Evolutionary conservation across 306 rosid species (phyloP).

Genomic region (Elaeagnus macrophylla): DNA sequence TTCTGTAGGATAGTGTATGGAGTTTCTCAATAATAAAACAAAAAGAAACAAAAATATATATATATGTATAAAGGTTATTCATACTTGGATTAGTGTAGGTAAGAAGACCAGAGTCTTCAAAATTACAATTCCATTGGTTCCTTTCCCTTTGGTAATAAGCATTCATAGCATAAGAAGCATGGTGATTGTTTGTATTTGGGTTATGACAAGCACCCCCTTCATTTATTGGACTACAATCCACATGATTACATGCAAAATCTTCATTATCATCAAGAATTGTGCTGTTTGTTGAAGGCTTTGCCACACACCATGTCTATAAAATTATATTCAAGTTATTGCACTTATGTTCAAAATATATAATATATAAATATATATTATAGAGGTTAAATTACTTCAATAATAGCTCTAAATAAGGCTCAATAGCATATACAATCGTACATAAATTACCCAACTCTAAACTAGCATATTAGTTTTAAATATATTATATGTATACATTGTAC

Average conservation of each 20-base stretch:
- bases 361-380: too few species aligned
- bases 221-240: slow-evolving; percentile 10
- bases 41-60: too few species aligned
- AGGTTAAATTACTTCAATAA: too few species aligned
- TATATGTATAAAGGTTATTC: too few species aligned
- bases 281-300: slow-evolving; percentile 15
- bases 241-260: slow-evolving; percentile 11
- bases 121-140: slow-evolving; percentile 15
- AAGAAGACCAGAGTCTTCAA: slow-evolving; percentile 12
- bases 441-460: too few species aligned
- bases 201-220: slow-evolving; percentile 15
- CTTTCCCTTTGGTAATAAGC: slow-evolving; percentile 17
- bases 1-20: too few species aligned
- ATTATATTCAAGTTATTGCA: not conserved
- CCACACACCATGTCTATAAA: slow-evolving; percentile 22
- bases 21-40: too few species aligned
- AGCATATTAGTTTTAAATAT: too few species aligned
- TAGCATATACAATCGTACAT: too few species aligned
- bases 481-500: too few species aligned
- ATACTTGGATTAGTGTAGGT: slow-evolving; percentile 19
- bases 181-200: slow-evolving; percentile 18
- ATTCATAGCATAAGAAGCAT: slow-evolving; percentile 24
- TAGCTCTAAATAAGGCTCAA: too few species aligned
- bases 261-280: not conserved
- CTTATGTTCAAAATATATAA: too few species aligned